Conservation (phyloP, 805 yeast species). For the Metschnikowia baotianmanensis region DNA sequence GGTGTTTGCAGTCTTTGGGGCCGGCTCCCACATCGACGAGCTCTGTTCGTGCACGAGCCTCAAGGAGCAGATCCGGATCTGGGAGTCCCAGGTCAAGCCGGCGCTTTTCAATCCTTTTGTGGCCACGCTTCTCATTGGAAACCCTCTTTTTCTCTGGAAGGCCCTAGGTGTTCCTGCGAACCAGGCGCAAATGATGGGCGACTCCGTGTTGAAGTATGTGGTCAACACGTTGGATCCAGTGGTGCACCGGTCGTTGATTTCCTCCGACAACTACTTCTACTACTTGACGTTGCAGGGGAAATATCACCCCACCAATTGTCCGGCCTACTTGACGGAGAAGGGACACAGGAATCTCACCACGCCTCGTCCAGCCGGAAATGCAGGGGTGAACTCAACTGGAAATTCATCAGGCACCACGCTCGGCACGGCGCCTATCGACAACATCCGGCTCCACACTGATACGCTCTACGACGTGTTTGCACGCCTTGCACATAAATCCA, state of each 20-base stretch:
- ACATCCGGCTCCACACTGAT: slow-evolving; percentile 77
- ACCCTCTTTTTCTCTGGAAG: slow-evolving; percentile 83
- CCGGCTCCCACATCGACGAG: slow-evolving; percentile 47
- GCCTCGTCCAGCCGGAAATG: too few relatives aligned
- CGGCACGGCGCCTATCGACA: slow-evolving; percentile 54
- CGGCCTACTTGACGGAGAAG: slow-evolving; percentile 63
- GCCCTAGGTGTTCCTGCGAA: slow-evolving; percentile 88
- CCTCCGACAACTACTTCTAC: slow-evolving; percentile 76
- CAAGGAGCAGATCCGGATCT: slow-evolving; percentile 60
- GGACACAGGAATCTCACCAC: slow-evolving; percentile 53
- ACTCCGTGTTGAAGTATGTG: slow-evolving; percentile 67
- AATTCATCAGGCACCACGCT: slow-evolving; percentile 18
- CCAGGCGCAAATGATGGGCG: slow-evolving; percentile 78
- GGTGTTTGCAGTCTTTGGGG: slow-evolving; percentile 57
- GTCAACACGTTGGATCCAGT: slow-evolving; percentile 79
- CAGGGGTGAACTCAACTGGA: too few relatives aligned
- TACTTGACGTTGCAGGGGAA: slow-evolving; percentile 63
- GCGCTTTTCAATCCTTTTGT: slow-evolving; percentile 69
- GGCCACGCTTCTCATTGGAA: slow-evolving; percentile 67
- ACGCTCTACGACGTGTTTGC: slow-evolving; percentile 72
- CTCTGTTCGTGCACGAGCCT: slow-evolving; percentile 57
- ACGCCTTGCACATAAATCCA: slow-evolving; percentile 57
- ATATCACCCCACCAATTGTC: slow-evolving; percentile 65
- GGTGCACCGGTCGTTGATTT: slow-evolving; percentile 57
- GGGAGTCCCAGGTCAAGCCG: slow-evolving; percentile 64